Base-by-base conservation (phyloP, 2,329 filamentous ascomycete genomes). In the Cladobotryum protrusum region DNA sequence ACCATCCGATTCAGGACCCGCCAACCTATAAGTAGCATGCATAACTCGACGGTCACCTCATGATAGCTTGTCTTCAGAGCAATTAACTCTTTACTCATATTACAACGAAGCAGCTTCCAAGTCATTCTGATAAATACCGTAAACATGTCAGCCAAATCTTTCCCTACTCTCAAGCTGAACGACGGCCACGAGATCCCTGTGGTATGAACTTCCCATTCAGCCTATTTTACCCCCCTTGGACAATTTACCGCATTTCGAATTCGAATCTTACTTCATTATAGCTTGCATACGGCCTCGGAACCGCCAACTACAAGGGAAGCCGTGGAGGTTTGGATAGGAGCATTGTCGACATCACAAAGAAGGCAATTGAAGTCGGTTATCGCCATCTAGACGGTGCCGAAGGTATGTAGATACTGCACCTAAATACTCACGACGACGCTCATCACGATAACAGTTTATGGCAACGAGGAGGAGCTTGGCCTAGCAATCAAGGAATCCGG, bases 321-420 rank as follows among this genome's bases (percentile, higher is more conserved):
- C 67, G 73, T 8, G 72, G 65, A 43, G 69, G 75, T 43, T 69
- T 83, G 39, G 82, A 88, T 56, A 68, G 81, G 49, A 71, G 74
- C 5, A 67, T 77, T 44, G 63, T 76, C 42, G 67, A 72, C 19
- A 56, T 70, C 47, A 75, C 76, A 39, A 78, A 85, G 50, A 75
- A 70, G 55, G 86, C 87, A 32, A 84, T 89, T 59, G 76, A 79
- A 48, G 66, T 80, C n/a, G 86, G 85, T 19, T 90, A 83, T 65
- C 75, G 76, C 51, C 86, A 91, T 61, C 73, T 91, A 3, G 87
- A 92, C 64, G 81, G 86, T 40, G 87, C 87, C 17, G 83, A 91
- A 71, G 69, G 83, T 83, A 63, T 50, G 67, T 56, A 29, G 24
- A 8, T 9, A 29, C 24, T 29, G 24, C 24, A 8, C 24, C 24